Conservation (phyloP, 2,329 filamentous ascomycete genomes). For the Achaetomium macrosporum region DNA sequence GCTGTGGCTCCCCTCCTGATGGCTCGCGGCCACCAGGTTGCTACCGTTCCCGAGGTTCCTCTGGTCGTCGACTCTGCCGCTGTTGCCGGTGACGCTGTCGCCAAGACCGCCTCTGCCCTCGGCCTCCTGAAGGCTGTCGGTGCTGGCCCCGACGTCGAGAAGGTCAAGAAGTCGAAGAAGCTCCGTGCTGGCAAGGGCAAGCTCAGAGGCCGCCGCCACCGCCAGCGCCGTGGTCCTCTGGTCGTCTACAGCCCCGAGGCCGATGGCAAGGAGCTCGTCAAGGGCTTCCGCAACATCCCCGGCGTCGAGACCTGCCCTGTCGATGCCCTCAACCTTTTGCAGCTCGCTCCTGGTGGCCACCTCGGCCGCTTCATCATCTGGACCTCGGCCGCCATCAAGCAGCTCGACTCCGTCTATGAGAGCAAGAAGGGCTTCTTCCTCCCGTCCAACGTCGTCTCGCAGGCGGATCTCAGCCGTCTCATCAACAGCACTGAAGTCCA, state of each 20-base stretch:
- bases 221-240: constrained; percentile 94
- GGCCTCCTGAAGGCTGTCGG: constrained; percentile 85
- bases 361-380: constrained; percentile 98
- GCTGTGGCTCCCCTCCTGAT: constrained; percentile 91
- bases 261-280: constrained; percentile 90
- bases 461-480: constrained; percentile 92
- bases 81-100: constrained; percentile 71
- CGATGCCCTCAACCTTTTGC: constrained; percentile 93
- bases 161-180: constrained; percentile 96
- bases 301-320: constrained; percentile 96
- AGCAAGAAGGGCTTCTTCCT: constrained; percentile 99
- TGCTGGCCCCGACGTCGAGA: constrained; percentile 83
- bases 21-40: constrained; percentile 95
- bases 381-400: constrained; percentile 94
- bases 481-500: constrained; percentile 99
- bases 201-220: constrained; percentile 91
- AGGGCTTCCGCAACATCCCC: constrained; percentile 97
- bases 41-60: constrained; percentile 88
- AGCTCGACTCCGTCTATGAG: constrained; percentile 93
- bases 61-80: constrained; percentile 89
- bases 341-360: constrained; percentile 97
- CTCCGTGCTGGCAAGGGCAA: constrained; percentile 98
- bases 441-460: constrained; percentile 83
- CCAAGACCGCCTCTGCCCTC: constrained; percentile 85
- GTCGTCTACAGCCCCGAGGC: constrained; percentile 95